Evolutionary conservation across 2,329 filamentous ascomycete genomes (phyloP), one percentile per base, ranked within the genome.

Genomic region (Xylaria sp.): DNA sequence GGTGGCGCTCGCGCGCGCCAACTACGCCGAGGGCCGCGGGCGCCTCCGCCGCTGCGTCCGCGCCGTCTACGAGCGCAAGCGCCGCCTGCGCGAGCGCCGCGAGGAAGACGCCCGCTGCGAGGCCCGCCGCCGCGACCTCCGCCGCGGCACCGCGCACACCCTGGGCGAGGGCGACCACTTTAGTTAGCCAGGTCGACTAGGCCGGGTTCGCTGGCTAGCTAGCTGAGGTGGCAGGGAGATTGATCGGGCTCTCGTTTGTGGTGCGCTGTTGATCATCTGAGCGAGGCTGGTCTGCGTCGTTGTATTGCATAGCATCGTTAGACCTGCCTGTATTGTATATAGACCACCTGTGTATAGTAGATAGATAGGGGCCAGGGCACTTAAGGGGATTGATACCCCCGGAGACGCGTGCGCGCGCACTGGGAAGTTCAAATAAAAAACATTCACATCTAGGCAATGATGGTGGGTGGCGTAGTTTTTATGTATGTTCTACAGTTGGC

Each of bases 41-140:
- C 86, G 90, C 72, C 90, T 94, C 18, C 86, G 84, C 60, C 80
- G 85, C 19, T 91, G 91, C 1, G 86, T 99, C 0, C 78, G 88
- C 47, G 94, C 92, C 2, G 91, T 99, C 1, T 99, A 96, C 72
- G 91, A 97, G 78, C 81, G 94, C 57, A 96, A 96, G 80, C 94
- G 88, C 76, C 84, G 79, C 69, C 66, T 77, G 54, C 78, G 92
- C 16, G 73, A 88, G 66, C 78, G 84, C 56, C 73, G 69, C 17
- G 81, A 85, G 65, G 68, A 63, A 5, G 67, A 61, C 2, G 69
- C 71, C 42, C 71, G 68, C 58, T 63, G 66, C 39, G 75, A 77
- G 51, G 71, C 71, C 46, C 77, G 74, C 29, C 74, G 81, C 44
- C 73, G 74, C 50, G 72, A 79, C 13, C 69, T 84, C 34, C 73